Evolutionary conservation across 2,329 filamentous ascomycete genomes (phyloP), one percentile per base, ranked within the genome.

Genomic region (Teratosphaeria epicoccoides): DNA sequence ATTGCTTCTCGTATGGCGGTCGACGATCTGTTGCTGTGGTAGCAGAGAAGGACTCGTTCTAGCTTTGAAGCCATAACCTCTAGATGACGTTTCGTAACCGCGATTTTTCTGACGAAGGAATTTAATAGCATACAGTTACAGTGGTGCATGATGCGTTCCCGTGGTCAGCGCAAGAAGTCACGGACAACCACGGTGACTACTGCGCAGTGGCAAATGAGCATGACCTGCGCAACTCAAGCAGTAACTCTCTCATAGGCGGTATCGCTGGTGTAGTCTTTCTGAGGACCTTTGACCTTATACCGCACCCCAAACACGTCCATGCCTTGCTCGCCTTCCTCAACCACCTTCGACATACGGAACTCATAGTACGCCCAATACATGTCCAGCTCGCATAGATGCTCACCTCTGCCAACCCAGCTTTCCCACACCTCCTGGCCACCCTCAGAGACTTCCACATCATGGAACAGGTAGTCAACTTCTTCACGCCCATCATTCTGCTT

Each of bases 401-500:
- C 78, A 0, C 83, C 81, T 58, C 75, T 81, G 0, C 84, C 85
- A 37, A 71, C 67, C 81, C 84, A 87, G 4, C 14, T 17, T 9
- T n/a, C 9, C 33, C 33, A 40, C 10, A 80, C 78, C 0, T 83
- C 81, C 58, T 75, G 80, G 0, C 84, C 85, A 43, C 71, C 68
- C 81, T 84, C 87, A 50, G 68, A 68, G 1, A 65, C 59, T 52
- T 84, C 76, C n/a, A 90, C 70, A 56, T 83, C 77, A 60, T 89
- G 85, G 66, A 90, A 91, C 20, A 89, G 70, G 56, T 88, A 85
- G 62, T 88, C 85, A 0, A 83, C 82, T 49, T 68, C 66, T 55
- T 68, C 66, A 22, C 57, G 50, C 46, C 62, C 64, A 0, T 63
- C 57, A 24, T 59, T 53, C 10, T 75, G 75, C 57, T 73, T 74